These are phyloP conservation scores for Phylloporus sp. DNA, from an alignment of 768 basidiomycete genomes.

Conservation along the genomic window DNA sequence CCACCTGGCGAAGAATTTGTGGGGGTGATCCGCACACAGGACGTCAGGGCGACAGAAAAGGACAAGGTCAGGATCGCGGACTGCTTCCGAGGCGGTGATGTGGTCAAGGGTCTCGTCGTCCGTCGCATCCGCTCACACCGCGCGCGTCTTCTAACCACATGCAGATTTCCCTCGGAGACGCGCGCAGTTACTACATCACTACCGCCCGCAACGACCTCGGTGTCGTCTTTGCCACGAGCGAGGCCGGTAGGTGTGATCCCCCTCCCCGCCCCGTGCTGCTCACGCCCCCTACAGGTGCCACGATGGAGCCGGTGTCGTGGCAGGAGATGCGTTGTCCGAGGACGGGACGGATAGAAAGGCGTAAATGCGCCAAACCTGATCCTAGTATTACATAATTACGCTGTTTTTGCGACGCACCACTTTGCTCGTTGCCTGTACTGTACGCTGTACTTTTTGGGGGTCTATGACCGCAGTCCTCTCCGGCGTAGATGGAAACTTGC, in stretches of 20 bases:
- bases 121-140: slow-evolving; percentile 24
- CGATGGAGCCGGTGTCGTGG: slow-evolving; percentile 85
- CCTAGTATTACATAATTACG: slow-evolving; percentile 28
- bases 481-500: slow-evolving; percentile 51
- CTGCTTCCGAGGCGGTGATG: slow-evolving; percentile 89
- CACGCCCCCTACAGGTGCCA: slow-evolving; percentile 47
- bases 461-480: slow-evolving; percentile 64
- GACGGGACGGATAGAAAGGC: slow-evolving; percentile 72
- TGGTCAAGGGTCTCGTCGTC: slow-evolving; percentile 82
- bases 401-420: too few species aligned
- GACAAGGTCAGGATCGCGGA: slow-evolving; percentile 86
- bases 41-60: slow-evolving; percentile 86
- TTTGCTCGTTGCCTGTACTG: slow-evolving; percentile 18
- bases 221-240: slow-evolving; percentile 86
- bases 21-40: slow-evolving; percentile 83
- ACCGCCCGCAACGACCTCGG: slow-evolving; percentile 89
- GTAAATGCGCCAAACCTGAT: slow-evolving; percentile 83
- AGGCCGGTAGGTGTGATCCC: slow-evolving; percentile 55
- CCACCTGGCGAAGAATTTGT: slow-evolving; percentile 83
- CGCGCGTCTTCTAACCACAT: slow-evolving; percentile 7
- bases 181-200: slow-evolving; percentile 87
- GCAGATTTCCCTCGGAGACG: slow-evolving; percentile 88
- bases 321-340: slow-evolving; percentile 86
- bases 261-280: neutral
- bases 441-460: slow-evolving; percentile 17